Percentiles rank a stretch among this genome's conserved stretches.
These are phyloP conservation scores for Xylaria hypoxylon DNA, from an alignment of 2,329 filamentous ascomycete species.

Conservation along the genomic window DNA sequence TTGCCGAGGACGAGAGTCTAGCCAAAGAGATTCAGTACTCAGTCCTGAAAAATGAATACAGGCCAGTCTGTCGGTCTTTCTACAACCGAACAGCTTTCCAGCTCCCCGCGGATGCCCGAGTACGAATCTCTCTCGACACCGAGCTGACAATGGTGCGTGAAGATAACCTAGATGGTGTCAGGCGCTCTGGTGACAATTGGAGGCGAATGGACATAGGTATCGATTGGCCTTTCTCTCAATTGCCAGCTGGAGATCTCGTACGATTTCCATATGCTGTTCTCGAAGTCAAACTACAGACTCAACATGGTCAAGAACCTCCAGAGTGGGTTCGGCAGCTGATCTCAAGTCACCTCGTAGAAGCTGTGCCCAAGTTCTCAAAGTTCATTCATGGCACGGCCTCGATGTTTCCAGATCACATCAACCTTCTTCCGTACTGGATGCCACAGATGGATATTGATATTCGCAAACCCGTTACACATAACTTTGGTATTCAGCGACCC, in stretches of 20 bases:
- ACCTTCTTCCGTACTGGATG: slow-evolving; percentile 95
- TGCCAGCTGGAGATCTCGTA: slow-evolving; percentile 85
- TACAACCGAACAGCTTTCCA: slow-evolving; percentile 99
- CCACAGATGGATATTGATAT: slow-evolving; percentile 99
- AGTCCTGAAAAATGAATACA: slow-evolving; percentile 85
- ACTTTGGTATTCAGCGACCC: slow-evolving; percentile 89
- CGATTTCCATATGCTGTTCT: slow-evolving; percentile 96
- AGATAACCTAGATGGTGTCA: slow-evolving; percentile 87
- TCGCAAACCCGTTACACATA: slow-evolving; percentile 87
- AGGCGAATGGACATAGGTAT: slow-evolving; percentile 97
- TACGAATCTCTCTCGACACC: slow-evolving; percentile 96
- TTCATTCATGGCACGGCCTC: slow-evolving; percentile 96
- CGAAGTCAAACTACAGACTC: slow-evolving; percentile 97
- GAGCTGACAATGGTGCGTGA: slow-evolving; percentile 95
- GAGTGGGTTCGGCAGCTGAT: slow-evolving; percentile 97
- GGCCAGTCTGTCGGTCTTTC: slow-evolving; percentile 92
- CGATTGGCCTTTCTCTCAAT: slow-evolving; percentile 91
- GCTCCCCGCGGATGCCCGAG: slow-evolving; percentile 92
- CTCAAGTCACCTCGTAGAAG: slow-evolving; percentile 93
- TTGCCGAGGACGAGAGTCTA: slow-evolving; percentile 89
- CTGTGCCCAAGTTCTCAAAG: slow-evolving; percentile 99
- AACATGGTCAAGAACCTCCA: slow-evolving; percentile 92
- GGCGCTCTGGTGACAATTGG: slow-evolving; percentile 88
- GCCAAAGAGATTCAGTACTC: slow-evolving; percentile 95
- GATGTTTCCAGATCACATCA: slow-evolving; percentile 86